Base-by-base conservation (phyloP, 2,329 filamentous ascomycete genomes). In the Corynespora cassiicola region DNA sequence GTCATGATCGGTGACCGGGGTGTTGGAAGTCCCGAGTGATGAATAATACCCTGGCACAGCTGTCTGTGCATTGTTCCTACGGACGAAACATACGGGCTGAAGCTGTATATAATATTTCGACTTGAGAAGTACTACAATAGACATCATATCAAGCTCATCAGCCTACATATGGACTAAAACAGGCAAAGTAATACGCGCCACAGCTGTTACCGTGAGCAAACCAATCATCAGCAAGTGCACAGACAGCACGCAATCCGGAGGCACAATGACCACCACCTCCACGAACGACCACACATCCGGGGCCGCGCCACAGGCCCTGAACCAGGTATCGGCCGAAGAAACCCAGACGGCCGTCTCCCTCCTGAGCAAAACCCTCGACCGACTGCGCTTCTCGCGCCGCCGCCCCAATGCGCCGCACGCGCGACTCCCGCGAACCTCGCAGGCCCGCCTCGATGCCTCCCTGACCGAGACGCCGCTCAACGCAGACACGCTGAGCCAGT, bases 391-490 rank as follows among this genome's bases (percentile, higher is more conserved):
- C 20, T 36, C 39, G 16, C 37, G 38, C 23, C 41, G 34, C 19
- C 20, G 39, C 39, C 36, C 27, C 8, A 31, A 31, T 23, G 38
- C 27, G 11, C 20, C 23, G 16, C 22, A 24, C 22, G 22, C 7
- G 22, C 42, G 40, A 7, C 28, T 63, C 9, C 47, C 57, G 7
- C 43, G 41, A 23, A 51, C 57, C 5, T 56, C 58, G 3, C 53
- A 55, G 20, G 57, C 53, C 15, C 63, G 63, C 23, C 63, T 65
- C 31, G 51, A 61, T 45, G 56, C 58, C 43, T 64, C 63, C n/a
- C 30, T 65, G 39, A 50, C 30, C 19, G 65, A 68, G 34, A 23
- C 33, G 24, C 48, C 60, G 1, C 28, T 64, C 29, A 54, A 64
- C 29, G 44, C 45, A 5, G 36, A 40, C 4, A 32, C 33, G 20